Evolutionary conservation across 2,329 filamentous ascomycete species (phyloP).

Genomic region (Alternaria arborescens): DNA sequence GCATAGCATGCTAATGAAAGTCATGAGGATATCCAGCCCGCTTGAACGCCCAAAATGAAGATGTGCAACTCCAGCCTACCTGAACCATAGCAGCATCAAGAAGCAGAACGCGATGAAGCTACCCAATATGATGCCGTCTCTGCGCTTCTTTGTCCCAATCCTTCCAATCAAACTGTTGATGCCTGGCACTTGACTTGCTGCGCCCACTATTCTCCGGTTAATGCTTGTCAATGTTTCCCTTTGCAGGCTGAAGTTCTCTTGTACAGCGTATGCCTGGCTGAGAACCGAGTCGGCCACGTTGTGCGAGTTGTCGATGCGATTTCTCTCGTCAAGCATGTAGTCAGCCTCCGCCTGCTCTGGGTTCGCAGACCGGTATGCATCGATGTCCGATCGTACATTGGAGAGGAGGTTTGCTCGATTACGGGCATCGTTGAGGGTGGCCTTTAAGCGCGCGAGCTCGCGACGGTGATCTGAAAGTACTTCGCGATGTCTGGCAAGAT

Average conservation of each 20-base stretch:
- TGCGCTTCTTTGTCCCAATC: slow-evolving; percentile 93
- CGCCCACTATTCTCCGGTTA: slow-evolving; percentile 87
- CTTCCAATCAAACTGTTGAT: slow-evolving; percentile 90
- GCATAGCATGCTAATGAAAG: slow-evolving; percentile 24
- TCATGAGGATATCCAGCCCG: slow-evolving; percentile 39
- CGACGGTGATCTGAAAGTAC: slow-evolving; percentile 86
- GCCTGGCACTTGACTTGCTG: slow-evolving; percentile 89
- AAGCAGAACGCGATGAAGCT: slow-evolving; percentile 92
- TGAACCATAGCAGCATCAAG: slow-evolving; percentile 75
- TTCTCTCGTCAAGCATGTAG: slow-evolving; percentile 94
- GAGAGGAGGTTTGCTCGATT: slow-evolving; percentile 89
- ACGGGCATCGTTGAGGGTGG: slow-evolving; percentile 77
- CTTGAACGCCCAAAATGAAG: slow-evolving; percentile 30
- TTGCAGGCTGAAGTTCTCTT: slow-evolving; percentile 88
- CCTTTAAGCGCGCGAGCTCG: slow-evolving; percentile 79
- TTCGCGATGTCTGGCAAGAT: slow-evolving; percentile 89
- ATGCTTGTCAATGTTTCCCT: slow-evolving; percentile 88
- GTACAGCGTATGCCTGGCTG: slow-evolving; percentile 94
- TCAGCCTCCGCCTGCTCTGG: slow-evolving; percentile 87
- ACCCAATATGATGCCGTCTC: slow-evolving; percentile 93
- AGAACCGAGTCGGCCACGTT: slow-evolving; percentile 88
- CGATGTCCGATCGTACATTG: slow-evolving; percentile 90
- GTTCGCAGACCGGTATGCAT: slow-evolving; percentile 84
- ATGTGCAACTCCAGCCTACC: slow-evolving; percentile 30
- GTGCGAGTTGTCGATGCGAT: slow-evolving; percentile 86